A percentile compares a stretch with the other conserved stretches of the same genome.
These are phyloP conservation scores for Drosera spatulata DNA, from an alignment of 179 eudicot genomes.

Conservation along the genomic window DNA sequence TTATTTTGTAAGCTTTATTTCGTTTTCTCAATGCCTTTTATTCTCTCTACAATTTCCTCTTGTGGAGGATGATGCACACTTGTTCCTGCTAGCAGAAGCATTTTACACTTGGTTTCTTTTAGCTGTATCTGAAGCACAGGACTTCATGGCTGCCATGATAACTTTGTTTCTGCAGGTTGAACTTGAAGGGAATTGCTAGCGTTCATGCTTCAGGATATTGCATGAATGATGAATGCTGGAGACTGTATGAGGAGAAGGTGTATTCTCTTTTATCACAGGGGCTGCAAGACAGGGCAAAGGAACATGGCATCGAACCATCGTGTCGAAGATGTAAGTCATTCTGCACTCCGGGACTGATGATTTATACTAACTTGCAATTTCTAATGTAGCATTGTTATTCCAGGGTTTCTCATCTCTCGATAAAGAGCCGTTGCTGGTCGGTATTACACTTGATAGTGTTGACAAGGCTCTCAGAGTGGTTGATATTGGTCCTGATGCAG, in stretches of 20 bases:
- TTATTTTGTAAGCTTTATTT: too few relatives aligned
- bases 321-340: conserved; percentile 73
- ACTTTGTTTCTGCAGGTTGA: conserved; percentile 42
- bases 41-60: too few relatives aligned
- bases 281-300: conserved; percentile 59
- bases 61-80: too few relatives aligned
- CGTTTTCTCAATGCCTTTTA: too few relatives aligned
- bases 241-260: conserved; percentile 71
- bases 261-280: conserved; percentile 52
- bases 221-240: conserved; percentile 87
- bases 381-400: conserved; percentile 2
- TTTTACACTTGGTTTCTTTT: too few relatives aligned
- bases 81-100: too few relatives aligned
- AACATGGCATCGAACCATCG: conserved; percentile 34
- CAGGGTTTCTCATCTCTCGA: conserved; percentile 69
- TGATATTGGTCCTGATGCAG: conserved; percentile 80
- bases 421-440: conserved; percentile 65
- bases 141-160: too few relatives aligned
- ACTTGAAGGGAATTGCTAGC: conserved; percentile 49
- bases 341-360: too few relatives aligned
- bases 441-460: conserved; percentile 35
- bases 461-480: conserved; percentile 63
- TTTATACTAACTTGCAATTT: too few relatives aligned
- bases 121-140: too few relatives aligned
- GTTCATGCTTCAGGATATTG: conserved; percentile 52